Percentiles rank a stretch among this genome's conserved stretches.
phyloP scores from a whole-genome alignment of 2,329 filamentous ascomycete genomes.

The Graphilbum ipis-grandicollis region DNA sequence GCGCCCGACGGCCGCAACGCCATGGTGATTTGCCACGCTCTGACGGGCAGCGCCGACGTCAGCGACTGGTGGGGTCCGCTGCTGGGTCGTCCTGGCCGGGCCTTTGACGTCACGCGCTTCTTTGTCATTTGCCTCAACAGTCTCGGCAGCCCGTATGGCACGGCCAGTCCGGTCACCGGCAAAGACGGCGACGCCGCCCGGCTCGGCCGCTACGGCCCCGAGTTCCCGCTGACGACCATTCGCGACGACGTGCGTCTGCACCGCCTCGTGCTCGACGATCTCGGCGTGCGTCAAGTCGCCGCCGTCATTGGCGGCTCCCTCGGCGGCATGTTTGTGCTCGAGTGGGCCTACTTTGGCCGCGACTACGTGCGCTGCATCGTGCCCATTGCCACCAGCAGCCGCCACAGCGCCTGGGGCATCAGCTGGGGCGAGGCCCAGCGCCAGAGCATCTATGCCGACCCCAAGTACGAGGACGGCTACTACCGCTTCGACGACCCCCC shows the following conservation, averaged over 20 bases:
- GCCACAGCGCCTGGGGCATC: constrained; percentile 79
- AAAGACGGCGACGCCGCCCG: constrained; percentile 59
- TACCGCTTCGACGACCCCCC: constrained; percentile 80
- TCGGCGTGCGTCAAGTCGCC: constrained; percentile 63
- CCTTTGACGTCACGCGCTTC: constrained; percentile 69
- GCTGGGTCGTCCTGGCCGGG: constrained; percentile 58
- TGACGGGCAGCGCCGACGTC: constrained; percentile 74
- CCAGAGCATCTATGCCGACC: constrained; percentile 92
- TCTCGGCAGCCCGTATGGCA: constrained; percentile 70
- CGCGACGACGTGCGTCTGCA: constrained; percentile 86
- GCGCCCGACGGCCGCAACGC: constrained; percentile 43
- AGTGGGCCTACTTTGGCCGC: constrained; percentile 82
- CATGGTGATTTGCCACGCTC: constrained; percentile 67
- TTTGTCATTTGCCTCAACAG: constrained; percentile 80
- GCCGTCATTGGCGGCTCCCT: constrained; percentile 71
- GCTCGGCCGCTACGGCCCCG: constrained; percentile 73
- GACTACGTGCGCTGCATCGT: constrained; percentile 69
- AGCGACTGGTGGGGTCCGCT: constrained; percentile 80
- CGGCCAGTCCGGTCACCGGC: constrained; percentile 73
- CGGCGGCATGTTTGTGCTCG: constrained; percentile 78
- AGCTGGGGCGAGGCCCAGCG: constrained; percentile 81
- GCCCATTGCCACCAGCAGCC: constrained; percentile 69
- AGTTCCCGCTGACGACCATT: constrained; percentile 91
- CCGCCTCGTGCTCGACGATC: constrained; percentile 61
- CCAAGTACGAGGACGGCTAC: constrained; percentile 96